Percentiles rank a stretch among this genome's conserved stretches.
Conservation (phyloP, 1,284 basidiomycete genomes). For the Phylloporus gajari region DNA sequence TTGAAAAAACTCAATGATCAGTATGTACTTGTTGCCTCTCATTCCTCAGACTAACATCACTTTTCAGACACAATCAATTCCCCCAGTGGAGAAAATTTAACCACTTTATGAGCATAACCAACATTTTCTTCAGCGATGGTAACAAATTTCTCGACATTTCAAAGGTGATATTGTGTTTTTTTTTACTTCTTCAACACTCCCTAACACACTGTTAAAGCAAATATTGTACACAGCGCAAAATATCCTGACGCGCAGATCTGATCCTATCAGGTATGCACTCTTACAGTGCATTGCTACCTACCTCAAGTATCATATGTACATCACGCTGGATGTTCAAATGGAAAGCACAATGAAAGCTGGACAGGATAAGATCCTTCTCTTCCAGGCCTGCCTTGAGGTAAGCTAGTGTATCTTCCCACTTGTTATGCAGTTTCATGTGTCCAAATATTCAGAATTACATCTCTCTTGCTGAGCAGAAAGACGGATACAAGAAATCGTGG, state of each 20-base stretch:
- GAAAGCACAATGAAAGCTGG: neutral
- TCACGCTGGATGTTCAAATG: neutral
- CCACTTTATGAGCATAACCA: neutral
- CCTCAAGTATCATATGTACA: neutral
- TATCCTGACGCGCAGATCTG: neutral
- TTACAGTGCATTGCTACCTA: neutral
- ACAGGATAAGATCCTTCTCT: neutral
- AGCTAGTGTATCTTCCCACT: neutral
- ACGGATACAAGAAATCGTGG: slow-evolving; percentile 32
- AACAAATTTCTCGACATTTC: neutral
- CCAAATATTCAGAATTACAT: neutral
- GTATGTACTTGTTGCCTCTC: neutral
- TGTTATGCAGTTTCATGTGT: too few relatives aligned
- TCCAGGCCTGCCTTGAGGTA: neutral
- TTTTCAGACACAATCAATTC: neutral
- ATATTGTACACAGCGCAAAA: neutral
- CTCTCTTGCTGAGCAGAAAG: neutral
- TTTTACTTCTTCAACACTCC: neutral
- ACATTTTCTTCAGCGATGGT: neutral
- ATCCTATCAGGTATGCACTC: neutral
- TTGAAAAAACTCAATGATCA: neutral
- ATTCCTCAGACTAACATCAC: neutral
- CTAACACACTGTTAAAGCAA: neutral
- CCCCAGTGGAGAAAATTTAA: neutral
- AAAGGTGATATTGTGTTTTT: neutral